Conservation (phyloP, 2,329 filamentous ascomycete species). For the Penicillium sp. region DNA sequence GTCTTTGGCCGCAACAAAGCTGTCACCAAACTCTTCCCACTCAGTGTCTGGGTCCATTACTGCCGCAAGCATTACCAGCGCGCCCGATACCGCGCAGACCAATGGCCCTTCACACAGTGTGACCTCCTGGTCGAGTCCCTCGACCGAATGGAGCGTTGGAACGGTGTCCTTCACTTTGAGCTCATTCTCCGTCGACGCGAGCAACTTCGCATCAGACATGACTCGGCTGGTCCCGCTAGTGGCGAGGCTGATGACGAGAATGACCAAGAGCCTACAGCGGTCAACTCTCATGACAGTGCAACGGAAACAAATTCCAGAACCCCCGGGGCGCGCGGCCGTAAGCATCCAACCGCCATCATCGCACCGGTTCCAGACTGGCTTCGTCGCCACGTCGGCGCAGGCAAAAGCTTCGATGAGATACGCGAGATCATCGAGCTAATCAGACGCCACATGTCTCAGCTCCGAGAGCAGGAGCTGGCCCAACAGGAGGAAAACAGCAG, state of each 20-base stretch:
- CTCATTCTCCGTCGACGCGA: conserved; percentile 38
- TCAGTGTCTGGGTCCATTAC: conserved; percentile 67
- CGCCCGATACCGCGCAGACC: conserved; percentile 60
- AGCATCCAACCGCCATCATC: conserved; percentile 27
- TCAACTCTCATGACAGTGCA: not conserved
- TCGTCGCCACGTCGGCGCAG: conserved; percentile 18
- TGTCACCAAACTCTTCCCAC: conserved; percentile 66
- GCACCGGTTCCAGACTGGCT: conserved; percentile 38
- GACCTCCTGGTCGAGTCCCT: conserved; percentile 63
- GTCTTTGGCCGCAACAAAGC: conserved; percentile 80
- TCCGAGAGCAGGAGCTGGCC: conserved; percentile 7
- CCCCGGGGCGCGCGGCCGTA: conserved; percentile 5
- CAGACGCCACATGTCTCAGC: conserved; percentile 18
- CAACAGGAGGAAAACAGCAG: not conserved
- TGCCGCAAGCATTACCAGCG: conserved; percentile 84
- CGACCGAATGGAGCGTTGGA: conserved; percentile 60
- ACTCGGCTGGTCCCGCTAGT: not conserved
- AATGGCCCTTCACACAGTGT: conserved; percentile 60
- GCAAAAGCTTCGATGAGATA: conserved; percentile 33
- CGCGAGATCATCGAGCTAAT: conserved; percentile 27
- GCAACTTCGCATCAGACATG: conserved; percentile 41
- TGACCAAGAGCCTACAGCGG: not conserved
- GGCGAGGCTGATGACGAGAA: conserved; percentile 54
- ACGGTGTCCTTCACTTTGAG: conserved; percentile 57
- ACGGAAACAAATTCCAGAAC: not conserved